phyloP scores from a whole-genome alignment of 495 filamentous ascomycete genomes.

The Penicillium samsonianum region DNA sequence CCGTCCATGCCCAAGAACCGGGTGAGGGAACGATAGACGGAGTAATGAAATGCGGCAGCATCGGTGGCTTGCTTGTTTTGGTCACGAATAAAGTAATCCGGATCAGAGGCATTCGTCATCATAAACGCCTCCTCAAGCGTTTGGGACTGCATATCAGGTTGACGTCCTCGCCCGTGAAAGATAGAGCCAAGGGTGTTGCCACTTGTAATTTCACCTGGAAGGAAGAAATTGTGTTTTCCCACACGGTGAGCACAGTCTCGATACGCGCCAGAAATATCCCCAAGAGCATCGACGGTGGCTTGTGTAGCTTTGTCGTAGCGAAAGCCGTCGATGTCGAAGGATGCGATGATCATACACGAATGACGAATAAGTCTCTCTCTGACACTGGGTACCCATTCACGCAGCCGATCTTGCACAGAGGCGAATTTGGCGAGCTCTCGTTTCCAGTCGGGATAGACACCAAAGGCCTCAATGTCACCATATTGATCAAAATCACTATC shows the following conservation, averaged over 20 bases:
- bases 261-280: slow-evolving; percentile 53
- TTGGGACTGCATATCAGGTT: slow-evolving; percentile 52
- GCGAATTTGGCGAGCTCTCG: slow-evolving; percentile 72
- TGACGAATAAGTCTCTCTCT: slow-evolving; percentile 60
- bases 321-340: slow-evolving; percentile 69
- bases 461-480: slow-evolving; percentile 68
- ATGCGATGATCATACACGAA: slow-evolving; percentile 64
- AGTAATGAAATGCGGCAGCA: slow-evolving; percentile 69
- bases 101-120: slow-evolving; percentile 46
- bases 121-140: slow-evolving; percentile 50
- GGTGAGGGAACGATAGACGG: slow-evolving; percentile 67
- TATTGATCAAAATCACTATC: slow-evolving; percentile 73
- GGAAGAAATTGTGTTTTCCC: slow-evolving; percentile 64
- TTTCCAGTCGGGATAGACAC: slow-evolving; percentile 67
- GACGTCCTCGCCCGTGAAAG: slow-evolving; percentile 65
- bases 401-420: slow-evolving; percentile 72
- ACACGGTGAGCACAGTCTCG: slow-evolving; percentile 57
- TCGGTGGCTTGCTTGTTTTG: slow-evolving; percentile 60
- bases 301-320: slow-evolving; percentile 71
- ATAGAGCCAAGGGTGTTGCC: slow-evolving; percentile 66
- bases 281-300: slow-evolving; percentile 64
- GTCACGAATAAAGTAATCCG: slow-evolving; percentile 58
- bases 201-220: slow-evolving; percentile 65
- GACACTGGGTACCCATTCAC: slow-evolving; percentile 68
- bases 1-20: slow-evolving; percentile 68